Evolutionary conservation across 2,329 filamentous ascomycete species (phyloP), one percentile per base, ranked within the genome.

Genomic region (Zelopaecilomyces penicillatus): DNA sequence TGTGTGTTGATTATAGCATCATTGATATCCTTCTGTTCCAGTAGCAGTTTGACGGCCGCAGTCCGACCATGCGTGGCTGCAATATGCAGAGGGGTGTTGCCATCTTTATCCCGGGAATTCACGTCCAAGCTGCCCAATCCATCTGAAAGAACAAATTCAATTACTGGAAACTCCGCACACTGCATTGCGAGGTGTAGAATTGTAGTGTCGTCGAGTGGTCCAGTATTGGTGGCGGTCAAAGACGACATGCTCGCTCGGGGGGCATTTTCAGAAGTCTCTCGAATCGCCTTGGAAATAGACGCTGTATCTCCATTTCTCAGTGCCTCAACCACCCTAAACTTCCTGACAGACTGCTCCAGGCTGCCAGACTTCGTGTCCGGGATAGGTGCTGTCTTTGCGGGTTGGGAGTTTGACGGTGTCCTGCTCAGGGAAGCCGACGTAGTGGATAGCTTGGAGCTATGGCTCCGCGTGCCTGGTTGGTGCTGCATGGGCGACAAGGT

Each of bases 151-250:
- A 97, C 85, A 58, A 91, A 96, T 62, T 98, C 90, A 43, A 98
- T 85, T 29, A 98, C 89, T 19, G 87, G 83, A 40, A 85, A 77
- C 62, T 97, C 93, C 41, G 93, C 91, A 65, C 91, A 97, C 66
- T 98, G 93, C 37, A 97, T 88, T 28, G 93, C 90, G 35, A 98
- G 74, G 63, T 98, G 91, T 33, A 98, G 74, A 36, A 97, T 84
- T 2, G 87, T 93, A 1, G 90, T 96, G 44, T 94, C 90, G 47
- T 90, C 85, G 29, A 89, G 62, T 45, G 71, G 57, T 52, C 62
- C 65, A 53, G 63, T 56, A 48, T 65, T 57, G 49, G 64, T 55
- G 50, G 68, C 61, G 47, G 69, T 64, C 53, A 76, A 53, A 51
- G 77, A 75, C 55, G 76, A 76, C 47, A 73, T 73, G 72, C 74